A percentile compares a stretch with the other conserved stretches of the same genome.
These are phyloP conservation scores for Nannizziopsis arthrosporioides DNA, from an alignment of 2,329 filamentous ascomycete species.

Conservation along the genomic window DNA sequence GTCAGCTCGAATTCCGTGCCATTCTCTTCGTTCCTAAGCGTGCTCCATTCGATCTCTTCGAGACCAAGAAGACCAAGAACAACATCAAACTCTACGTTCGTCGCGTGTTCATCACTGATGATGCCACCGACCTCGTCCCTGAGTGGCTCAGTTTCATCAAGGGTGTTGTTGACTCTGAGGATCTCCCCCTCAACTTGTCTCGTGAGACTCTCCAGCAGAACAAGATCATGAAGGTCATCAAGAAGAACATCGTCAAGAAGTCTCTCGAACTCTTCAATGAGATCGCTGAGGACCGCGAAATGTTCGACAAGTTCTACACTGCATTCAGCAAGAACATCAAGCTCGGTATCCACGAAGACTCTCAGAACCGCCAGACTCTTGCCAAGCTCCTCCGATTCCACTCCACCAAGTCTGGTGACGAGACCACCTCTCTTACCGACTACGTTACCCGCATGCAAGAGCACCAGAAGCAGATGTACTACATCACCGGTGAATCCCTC, in stretches of 20 bases:
- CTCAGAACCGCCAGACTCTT: constrained; percentile 83
- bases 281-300: constrained; percentile 98
- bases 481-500: constrained; percentile 99
- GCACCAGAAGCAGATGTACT: constrained; percentile 99
- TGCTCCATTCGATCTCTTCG: constrained; percentile 97
- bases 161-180: constrained; percentile 99
- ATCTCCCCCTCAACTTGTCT: constrained; percentile 97
- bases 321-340: constrained; percentile 99
- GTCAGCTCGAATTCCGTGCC: constrained; percentile 99
- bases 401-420: constrained; percentile 97
- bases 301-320: constrained; percentile 99
- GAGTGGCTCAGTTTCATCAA: constrained; percentile 99
- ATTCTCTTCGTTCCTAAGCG: constrained; percentile 99
- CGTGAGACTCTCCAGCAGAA: constrained; percentile 99
- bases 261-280: constrained; percentile 97
- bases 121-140: constrained; percentile 96
- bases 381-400: constrained; percentile 98
- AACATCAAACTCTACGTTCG: constrained; percentile 99
- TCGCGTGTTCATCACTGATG: constrained; percentile 99
- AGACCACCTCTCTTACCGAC: constrained; percentile 87
- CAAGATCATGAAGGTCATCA: constrained; percentile 99
- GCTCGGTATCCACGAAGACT: constrained; percentile 99
- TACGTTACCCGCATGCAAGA: constrained; percentile 99
- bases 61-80: constrained; percentile 99
- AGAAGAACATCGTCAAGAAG: constrained; percentile 99